A percentile compares a stretch with the other conserved stretches of the same genome.
Evolutionary conservation across 2,329 filamentous ascomycete species (phyloP).

Genomic region (Fusarium sulawesiense): DNA sequence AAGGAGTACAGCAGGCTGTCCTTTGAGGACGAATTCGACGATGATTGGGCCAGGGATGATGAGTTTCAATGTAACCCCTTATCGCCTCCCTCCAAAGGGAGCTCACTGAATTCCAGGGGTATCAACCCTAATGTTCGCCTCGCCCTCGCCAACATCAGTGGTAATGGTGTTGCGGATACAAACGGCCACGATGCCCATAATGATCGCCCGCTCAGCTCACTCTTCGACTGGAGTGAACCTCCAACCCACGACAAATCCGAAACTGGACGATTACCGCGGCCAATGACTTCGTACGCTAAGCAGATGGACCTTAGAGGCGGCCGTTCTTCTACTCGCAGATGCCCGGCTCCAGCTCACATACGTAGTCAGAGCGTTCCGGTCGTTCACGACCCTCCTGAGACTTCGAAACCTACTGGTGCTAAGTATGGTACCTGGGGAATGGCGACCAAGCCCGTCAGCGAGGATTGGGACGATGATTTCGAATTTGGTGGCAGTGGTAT

Average conservation of each 20-base stretch:
- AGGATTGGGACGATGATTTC: constrained; percentile 93
- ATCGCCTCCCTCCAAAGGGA: constrained; percentile 64
- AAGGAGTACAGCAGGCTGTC: constrained; percentile 64
- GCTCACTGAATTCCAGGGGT: constrained; percentile 64
- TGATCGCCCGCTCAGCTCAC: constrained; percentile 70
- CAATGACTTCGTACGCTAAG: constrained; percentile 81
- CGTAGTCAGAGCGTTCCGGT: constrained; percentile 85
- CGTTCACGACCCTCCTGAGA: constrained; percentile 71
- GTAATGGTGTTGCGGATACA: constrained; percentile 55
- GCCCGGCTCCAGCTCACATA: constrained; percentile 76
- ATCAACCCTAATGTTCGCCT: constrained; percentile 66
- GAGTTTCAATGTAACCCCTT: constrained; percentile 65
- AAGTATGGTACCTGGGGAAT: constrained; percentile 88
- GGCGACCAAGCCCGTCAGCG: constrained; percentile 81
- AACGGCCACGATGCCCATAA: constrained; percentile 37
- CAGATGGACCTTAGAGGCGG: constrained; percentile 77
- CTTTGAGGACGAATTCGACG: constrained; percentile 71
- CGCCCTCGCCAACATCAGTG: constrained; percentile 65
- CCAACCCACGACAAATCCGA: constrained; percentile 70
- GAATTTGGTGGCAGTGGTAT: constrained; percentile 71
- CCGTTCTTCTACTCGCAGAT: constrained; percentile 73
- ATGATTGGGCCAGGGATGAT: constrained; percentile 70
- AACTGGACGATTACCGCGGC: constrained; percentile 68
- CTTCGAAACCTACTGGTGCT: constrained; percentile 63
- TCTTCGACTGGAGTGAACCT: constrained; percentile 84